These are phyloP conservation scores for Candida saitoana DNA, from an alignment of 805 yeast species.

Conservation along the genomic window DNA sequence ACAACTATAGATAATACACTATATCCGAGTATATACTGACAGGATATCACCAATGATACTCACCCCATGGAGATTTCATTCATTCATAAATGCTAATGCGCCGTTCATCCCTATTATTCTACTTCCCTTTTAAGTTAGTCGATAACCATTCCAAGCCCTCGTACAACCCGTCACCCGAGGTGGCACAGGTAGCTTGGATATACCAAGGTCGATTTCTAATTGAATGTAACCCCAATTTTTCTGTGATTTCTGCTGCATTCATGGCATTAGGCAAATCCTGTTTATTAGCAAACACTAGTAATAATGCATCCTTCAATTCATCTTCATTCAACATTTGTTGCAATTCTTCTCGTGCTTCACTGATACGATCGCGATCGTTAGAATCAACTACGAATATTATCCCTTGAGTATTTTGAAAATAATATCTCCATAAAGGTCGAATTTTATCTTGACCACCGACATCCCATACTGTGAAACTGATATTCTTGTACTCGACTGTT, in stretches of 20 bases:
- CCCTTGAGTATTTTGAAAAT: constrained; percentile 42
- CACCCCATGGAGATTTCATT: too few species aligned
- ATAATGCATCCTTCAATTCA: constrained; percentile 39
- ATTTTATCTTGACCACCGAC: constrained; percentile 44
- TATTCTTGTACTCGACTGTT: constrained; percentile 41
- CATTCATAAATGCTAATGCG: too few species aligned
- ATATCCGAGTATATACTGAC: too few species aligned
- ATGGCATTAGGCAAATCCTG: constrained; percentile 43
- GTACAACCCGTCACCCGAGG: constrained; percentile 37
- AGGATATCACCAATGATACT: too few species aligned
- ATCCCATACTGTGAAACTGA: constrained; percentile 42
- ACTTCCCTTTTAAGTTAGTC: constrained; percentile 25
- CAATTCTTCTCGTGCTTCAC: constrained; percentile 41
- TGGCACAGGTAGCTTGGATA: constrained; percentile 41
- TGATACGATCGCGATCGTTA: constrained; percentile 41
- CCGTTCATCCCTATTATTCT: too few species aligned
- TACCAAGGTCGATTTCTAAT: constrained; percentile 43
- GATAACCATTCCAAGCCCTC: constrained; percentile 38
- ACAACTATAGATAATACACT: too few species aligned
- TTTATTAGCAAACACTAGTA: constrained; percentile 40
- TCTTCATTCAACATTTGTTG: constrained; percentile 43
- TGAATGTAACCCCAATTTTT: constrained; percentile 41
- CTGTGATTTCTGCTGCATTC: constrained; percentile 43
- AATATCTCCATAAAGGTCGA: constrained; percentile 43
- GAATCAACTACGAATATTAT: constrained; percentile 41